phyloP scores from a whole-genome alignment of 2,329 filamentous ascomycete genomes.

The Ophiostoma quercus region DNA sequence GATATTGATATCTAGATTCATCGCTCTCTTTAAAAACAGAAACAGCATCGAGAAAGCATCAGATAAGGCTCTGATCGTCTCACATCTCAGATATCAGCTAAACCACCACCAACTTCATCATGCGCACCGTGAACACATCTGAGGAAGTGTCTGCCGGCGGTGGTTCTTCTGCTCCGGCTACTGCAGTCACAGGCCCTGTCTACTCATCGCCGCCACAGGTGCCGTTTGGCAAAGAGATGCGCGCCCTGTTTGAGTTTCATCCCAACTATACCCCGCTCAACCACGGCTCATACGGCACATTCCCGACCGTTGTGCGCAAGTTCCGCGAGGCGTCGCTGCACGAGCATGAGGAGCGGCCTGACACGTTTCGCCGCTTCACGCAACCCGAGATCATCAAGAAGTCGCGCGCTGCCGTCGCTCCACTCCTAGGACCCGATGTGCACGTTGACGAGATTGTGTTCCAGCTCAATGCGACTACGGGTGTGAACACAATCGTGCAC shows the following conservation, averaged over 20 bases:
- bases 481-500: constrained; percentile 60
- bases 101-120: not conserved
- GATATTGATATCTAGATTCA: not conserved
- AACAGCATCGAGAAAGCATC: not conserved
- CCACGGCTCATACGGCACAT: constrained; percentile 62
- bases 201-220: not conserved
- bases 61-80: not conserved
- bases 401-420: constrained; percentile 53
- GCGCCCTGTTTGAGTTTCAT: constrained; percentile 34
- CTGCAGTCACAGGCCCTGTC: not conserved
- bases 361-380: constrained; percentile 59
- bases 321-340: constrained; percentile 51
- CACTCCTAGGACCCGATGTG: constrained; percentile 47
- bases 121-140: not conserved
- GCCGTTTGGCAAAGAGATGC: constrained; percentile 31
- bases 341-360: constrained; percentile 55
- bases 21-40: too few species aligned
- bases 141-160: not conserved
- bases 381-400: constrained; percentile 51
- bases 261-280: constrained; percentile 33
- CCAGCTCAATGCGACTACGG: constrained; percentile 66
- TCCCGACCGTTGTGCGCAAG: constrained; percentile 52
- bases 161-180: not conserved
- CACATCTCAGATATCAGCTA: not conserved
- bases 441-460: constrained; percentile 54